Evolutionary conservation across 108 stramenopile species (phyloP), one percentile per base, ranked within the genome.

Genomic region (Mayamaea pseudoterrestris): DNA sequence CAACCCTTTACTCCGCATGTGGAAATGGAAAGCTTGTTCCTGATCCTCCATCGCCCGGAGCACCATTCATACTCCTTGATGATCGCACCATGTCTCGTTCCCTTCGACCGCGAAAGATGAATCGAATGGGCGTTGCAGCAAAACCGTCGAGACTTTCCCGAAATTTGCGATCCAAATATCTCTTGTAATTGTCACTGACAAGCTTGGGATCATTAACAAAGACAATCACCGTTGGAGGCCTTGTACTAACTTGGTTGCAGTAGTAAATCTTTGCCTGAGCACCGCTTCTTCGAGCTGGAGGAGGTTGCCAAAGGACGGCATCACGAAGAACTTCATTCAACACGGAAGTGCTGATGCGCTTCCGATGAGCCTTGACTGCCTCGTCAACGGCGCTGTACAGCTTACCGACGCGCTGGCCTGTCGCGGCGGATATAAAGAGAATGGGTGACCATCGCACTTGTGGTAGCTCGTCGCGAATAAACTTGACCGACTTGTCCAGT

Each of bases 241-340:
- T 60, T 12, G 88, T 69, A 27, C 80, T 86, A 20, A 90, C 87
- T 68, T 95, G 94, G 47, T 93, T 86, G 54, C 87, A 89, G 57
- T 91, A 96, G 61, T 96, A 96, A 40, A 96, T 90, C 65, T 92
- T 93, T 24, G 90, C 95, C 34, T 77, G 71, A 14, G 88, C 77
- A 40, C 89, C 87, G 53, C 73, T 90, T 31, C 87, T 66, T 41
- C 68, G 69, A 9, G 86, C 75, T 1, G 96, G 96, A 44, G 94
- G 94, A 44, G 93, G 83, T 61, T 95, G 93, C 94, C 94, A 97
- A 24, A 93, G 65, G 36, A 91, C 69, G 13, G 96, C 93, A 47
- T 97, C 96, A 27, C 93, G 74, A 30, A 97, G 58, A 30, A 97
- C 95, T 66, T 97, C 96, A 59, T 97, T 97, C 31, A 97, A 59